Evolutionary conservation across 768 basidiomycete genomes (phyloP).

Genomic region (Agaricus bisporus): DNA sequence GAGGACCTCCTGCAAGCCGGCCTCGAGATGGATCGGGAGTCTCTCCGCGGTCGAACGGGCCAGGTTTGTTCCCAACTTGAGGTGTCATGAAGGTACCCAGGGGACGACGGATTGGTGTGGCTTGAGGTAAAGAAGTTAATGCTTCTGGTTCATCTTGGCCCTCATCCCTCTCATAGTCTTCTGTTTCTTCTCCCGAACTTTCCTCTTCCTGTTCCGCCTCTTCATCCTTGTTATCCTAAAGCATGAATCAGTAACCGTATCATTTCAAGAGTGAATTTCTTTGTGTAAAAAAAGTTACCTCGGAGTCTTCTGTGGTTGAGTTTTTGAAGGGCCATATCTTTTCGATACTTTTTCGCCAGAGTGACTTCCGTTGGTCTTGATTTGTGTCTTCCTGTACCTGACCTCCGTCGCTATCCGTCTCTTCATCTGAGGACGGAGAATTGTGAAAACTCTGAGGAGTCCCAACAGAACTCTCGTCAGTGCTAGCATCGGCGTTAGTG

Average conservation of each 20-base stretch:
- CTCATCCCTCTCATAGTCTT: constrained; percentile 20
- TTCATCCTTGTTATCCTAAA: constrained; percentile 10
- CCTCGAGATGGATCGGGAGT: constrained; percentile 10
- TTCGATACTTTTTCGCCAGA: constrained; percentile 39
- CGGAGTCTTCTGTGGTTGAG: constrained; percentile 12
- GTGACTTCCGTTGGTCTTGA: constrained; percentile 23
- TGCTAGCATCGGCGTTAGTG: constrained; percentile 26
- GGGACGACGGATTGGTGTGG: constrained; percentile 24
- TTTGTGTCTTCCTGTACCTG: constrained; percentile 22
- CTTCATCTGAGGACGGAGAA: constrained; percentile 14
- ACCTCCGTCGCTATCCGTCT: constrained; percentile 15
- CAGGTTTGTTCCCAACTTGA: constrained; percentile 25
- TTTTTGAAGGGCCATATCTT: constrained; percentile 36
- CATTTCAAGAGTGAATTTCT: neutral
- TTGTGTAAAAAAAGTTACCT: constrained; percentile 14
- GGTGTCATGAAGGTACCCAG: constrained; percentile 55
- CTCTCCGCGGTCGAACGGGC: constrained; percentile 9
- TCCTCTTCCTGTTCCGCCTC: constrained; percentile 11
- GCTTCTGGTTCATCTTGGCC: constrained; percentile 15
- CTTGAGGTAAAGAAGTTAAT: constrained; percentile 13
- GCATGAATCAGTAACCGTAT: neutral
- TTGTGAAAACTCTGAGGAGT: constrained; percentile 20
- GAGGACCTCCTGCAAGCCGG: constrained; percentile 10
- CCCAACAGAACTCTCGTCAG: constrained; percentile 15
- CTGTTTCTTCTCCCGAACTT: constrained; percentile 11